Evolutionary conservation across 805 yeast species (phyloP), one percentile per base, ranked within the genome.

Genomic region (Saccharomycopsis microspora): DNA sequence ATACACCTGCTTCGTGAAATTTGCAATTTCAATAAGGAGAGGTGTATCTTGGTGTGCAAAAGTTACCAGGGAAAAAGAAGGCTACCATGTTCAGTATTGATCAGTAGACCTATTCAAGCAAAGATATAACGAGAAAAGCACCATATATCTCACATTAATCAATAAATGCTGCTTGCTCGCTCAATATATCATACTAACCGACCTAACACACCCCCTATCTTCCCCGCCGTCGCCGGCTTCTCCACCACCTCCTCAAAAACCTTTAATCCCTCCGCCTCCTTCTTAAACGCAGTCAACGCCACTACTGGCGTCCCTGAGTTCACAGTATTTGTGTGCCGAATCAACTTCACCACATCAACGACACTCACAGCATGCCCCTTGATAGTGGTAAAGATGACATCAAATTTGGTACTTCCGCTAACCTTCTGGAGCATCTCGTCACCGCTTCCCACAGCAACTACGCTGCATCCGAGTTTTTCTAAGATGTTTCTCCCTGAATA

Each of bases 381-480:
- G 47, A 83, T 68, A 2, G 90, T 93, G 0, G 93, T 79, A 50
- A 89, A 69, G 32, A 89, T 86, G 39, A 88, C 55, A 63, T 89
- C 97, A 66, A 87, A 90, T 58, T 78, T 82, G 19, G 86, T 84
- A 45, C 80, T 81, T 36, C 94, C 84, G 0, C 95, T 83, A 5
- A 87, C 86, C 48, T 93, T 67, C 51, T 93, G 71, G 9, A 88
- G 75, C 50, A 88, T 69, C 52, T 88, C 96, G 51, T 87, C 90
- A 1, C 95, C 96, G 50, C 80, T 79, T 0, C 79, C 68, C 5
- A 85, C 83, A 3, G 84, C 69, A 4, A 85, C 84, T 5, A 87
- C 95, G 8, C 81, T 77, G 64, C 95, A 87, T 1, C 94, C 95
- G 29, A 80, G 59, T 45, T 72, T 70, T 51, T 78, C 85, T 49